Percentiles rank a stretch among this genome's conserved stretches.
phyloP scores from a whole-genome alignment of 1,284 basidiomycete species.

The Rhizoctonia solani region DNA sequence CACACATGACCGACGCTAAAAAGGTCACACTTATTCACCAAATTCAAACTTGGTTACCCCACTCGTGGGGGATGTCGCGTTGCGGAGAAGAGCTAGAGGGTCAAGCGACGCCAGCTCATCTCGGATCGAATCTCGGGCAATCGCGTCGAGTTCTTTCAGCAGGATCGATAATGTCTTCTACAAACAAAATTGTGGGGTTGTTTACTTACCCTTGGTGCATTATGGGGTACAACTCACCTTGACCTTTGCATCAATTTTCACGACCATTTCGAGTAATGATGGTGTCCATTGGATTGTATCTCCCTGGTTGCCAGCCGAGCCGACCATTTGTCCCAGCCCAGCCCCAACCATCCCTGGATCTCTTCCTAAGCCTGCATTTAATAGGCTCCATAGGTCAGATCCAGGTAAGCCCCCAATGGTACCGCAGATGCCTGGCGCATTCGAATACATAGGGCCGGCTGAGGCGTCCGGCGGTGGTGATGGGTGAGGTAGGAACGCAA shows the following conservation, averaged over 20 bases:
- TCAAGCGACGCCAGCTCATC: conserved; percentile 80
- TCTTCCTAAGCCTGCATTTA: conserved; percentile 19
- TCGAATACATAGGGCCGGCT: not conserved
- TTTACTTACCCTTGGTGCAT: not conserved
- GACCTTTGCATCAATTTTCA: conserved; percentile 79
- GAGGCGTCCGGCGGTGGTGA: conserved; percentile 24
- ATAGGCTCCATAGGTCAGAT: conserved; percentile 24
- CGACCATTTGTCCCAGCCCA: conserved; percentile 13
- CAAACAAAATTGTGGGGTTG: not conserved
- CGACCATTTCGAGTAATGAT: conserved; percentile 58
- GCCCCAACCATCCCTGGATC: conserved; percentile 13
- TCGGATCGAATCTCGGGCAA: conserved; percentile 76
- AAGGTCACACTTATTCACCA: conserved; percentile 2
- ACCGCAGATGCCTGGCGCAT: conserved; percentile 24
- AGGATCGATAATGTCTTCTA: conserved; percentile 78
- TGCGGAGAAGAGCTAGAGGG: conserved; percentile 61
- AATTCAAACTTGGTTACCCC: conserved; percentile 21
- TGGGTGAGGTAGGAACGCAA: conserved; percentile 23
- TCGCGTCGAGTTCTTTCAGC: conserved; percentile 79
- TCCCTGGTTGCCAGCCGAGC: conserved; percentile 19
- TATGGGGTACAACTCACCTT: conserved; percentile 58
- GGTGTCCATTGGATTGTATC: conserved; percentile 37
- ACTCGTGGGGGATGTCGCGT: conserved; percentile 44
- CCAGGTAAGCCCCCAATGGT: conserved; percentile 18
- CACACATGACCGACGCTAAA: not conserved